Evolutionary conservation across 2,329 filamentous ascomycete genomes (phyloP).

Genomic region (Curvularia sp.): DNA sequence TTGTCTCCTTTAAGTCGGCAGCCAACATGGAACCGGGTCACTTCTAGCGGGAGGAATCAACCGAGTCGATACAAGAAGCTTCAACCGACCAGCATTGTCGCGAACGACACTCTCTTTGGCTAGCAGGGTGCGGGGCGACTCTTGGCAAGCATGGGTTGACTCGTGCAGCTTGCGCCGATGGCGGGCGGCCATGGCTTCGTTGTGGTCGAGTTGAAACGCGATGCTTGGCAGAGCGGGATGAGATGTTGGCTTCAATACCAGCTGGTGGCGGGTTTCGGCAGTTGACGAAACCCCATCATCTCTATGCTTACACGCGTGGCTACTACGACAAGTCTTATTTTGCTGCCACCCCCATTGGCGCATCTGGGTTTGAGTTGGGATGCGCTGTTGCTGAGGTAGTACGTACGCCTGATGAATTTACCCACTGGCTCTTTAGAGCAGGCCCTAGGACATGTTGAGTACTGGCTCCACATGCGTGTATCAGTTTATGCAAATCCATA

Average conservation of each 20-base stretch:
- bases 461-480: background rate
- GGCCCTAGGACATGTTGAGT: background rate
- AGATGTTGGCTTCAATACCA: conserved; percentile 10
- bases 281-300: conserved; percentile 11
- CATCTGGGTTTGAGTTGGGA: background rate
- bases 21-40: conserved; percentile 26
- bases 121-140: conserved; percentile 37
- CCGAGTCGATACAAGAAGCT: conserved; percentile 36
- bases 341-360: background rate
- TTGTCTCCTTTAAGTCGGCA: conserved; percentile 26
- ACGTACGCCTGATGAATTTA: conserved; percentile 11
- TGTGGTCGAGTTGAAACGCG: conserved; percentile 24
- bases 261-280: conserved; percentile 19
- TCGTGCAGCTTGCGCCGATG: conserved; percentile 28
- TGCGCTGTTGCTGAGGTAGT: background rate
- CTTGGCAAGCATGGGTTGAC: conserved; percentile 43
- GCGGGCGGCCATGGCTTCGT: conserved; percentile 24
- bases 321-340: background rate
- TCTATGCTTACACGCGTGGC: background rate
- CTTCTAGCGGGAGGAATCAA: conserved; percentile 27
- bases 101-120: conserved; percentile 31
- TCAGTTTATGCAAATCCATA: background rate
- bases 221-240: conserved; percentile 32
- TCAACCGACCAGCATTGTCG: conserved; percentile 20
- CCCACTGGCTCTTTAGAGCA: conserved; percentile 17